phyloP scores from a whole-genome alignment of 768 basidiomycete genomes.

The Boletus sensibilis region DNA sequence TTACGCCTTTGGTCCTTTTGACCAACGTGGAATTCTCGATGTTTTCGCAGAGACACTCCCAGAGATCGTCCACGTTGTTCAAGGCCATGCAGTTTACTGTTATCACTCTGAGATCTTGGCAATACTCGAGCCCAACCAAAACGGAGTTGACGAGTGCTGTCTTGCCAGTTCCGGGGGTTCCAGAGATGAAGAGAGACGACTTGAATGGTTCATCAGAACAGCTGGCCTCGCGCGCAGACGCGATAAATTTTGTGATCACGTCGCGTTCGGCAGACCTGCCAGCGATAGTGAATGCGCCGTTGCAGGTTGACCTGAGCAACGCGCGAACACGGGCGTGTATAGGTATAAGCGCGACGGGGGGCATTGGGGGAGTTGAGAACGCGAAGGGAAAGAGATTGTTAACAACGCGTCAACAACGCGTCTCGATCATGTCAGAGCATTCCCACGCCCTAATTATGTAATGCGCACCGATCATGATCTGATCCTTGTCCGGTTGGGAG shows the following conservation, averaged over 20 bases:
- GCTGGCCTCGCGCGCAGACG: constrained; percentile 45
- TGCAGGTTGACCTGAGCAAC: constrained; percentile 69
- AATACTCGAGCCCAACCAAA: constrained; percentile 43
- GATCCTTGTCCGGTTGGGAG: too few species aligned
- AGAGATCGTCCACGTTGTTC: constrained; percentile 62
- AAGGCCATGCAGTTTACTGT: constrained; percentile 82
- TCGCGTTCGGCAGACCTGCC: constrained; percentile 68
- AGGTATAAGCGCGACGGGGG: constrained; percentile 43
- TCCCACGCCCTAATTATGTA: constrained; percentile 6
- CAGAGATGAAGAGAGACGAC: constrained; percentile 81
- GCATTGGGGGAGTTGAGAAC: constrained; percentile 59
- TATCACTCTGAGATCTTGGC: constrained; percentile 45
- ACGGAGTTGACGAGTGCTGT: constrained; percentile 78
- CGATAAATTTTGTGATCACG: constrained; percentile 57
- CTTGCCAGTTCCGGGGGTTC: constrained; percentile 91
- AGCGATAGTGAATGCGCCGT: constrained; percentile 51
- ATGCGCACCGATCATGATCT: too few species aligned
- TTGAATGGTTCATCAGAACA: constrained; percentile 15
- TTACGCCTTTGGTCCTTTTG: constrained; percentile 40
- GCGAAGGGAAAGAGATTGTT: constrained; percentile 42
- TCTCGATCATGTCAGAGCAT: constrained; percentile 16
- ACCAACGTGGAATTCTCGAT: constrained; percentile 38
- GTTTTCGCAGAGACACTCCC: constrained; percentile 65
- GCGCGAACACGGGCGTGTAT: constrained; percentile 65
- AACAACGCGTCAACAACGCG: constrained; percentile 32